Evolutionary conservation across 306 rosid species (phyloP), one percentile per base, ranked within the genome.

Genomic region (Pyrus betulifolia): DNA sequence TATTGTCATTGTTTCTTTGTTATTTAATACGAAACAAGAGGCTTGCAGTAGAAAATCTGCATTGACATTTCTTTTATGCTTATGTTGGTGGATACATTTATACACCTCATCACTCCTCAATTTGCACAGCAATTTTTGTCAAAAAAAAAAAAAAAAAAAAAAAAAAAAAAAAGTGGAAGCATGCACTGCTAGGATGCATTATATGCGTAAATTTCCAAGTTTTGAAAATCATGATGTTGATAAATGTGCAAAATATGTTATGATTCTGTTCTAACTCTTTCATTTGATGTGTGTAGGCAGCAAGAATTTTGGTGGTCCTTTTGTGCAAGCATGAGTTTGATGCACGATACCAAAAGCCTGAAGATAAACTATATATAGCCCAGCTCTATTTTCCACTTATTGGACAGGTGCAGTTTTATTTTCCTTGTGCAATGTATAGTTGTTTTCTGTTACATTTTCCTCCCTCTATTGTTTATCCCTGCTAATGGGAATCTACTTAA

Each of bases 281-380:
- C 12, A 23, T 52, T 67, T 23, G 76, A 18, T 80, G 59, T 73
- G 71, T 85, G 75, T 68, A 95, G 98, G 98, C 97, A 8, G 98
- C 98, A 72, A 92, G 98, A 88, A 83, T 90, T 71, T 76, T 95
- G 83, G 98, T 95, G 70, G 97, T 95, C 83, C 93, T 95, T 78
- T 67, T 95, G 80, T 95, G 98, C 90, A 95, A 95, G 84, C 98
- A 95, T 80, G 98, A 90, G 84, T 95, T 92, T 89, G 98, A 95
- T 92, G 89, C 91, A 78, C 90, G 98, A 84, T 95, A 95, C 90
- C 98, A 95, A 79, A 95, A 95, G 88, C 91, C 91, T 79, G 98
- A 95, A 89, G 98, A 95, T 84, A 95, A 92, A 77, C 84, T 95
- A 71, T 95, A 95, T 79, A 95, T 95, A 80, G 98, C 98, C 54